These are phyloP conservation scores for Zymoseptoria ardabiliae DNA, from an alignment of 2,329 filamentous ascomycete species.

Conservation along the genomic window DNA sequence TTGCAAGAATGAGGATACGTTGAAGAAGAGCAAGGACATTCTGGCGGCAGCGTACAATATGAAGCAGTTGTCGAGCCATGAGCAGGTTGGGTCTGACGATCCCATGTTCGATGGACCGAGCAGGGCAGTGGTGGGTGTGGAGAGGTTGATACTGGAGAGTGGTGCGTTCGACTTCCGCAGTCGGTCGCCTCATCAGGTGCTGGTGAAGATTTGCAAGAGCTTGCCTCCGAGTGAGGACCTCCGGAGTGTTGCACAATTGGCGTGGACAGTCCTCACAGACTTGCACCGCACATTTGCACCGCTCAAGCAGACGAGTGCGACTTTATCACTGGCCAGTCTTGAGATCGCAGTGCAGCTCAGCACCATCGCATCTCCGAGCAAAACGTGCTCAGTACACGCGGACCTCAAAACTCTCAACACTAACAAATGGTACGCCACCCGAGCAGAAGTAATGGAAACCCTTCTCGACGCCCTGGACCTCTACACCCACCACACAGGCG, in stretches of 20 bases:
- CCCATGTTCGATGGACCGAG: constrained; percentile 72
- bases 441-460: constrained; percentile 58
- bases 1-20: constrained; percentile 95
- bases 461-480: constrained; percentile 86
- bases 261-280: constrained; percentile 79
- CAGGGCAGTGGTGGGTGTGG: constrained; percentile 77
- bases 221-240: constrained; percentile 42
- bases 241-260: constrained; percentile 42
- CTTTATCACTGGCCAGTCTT: constrained; percentile 73
- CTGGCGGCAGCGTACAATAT: constrained; percentile 84
- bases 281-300: constrained; percentile 89
- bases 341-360: constrained; percentile 69
- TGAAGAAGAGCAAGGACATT: constrained; percentile 94
- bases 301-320: constrained; percentile 80
- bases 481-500: constrained; percentile 74
- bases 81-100: constrained; percentile 71
- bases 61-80: constrained; percentile 55
- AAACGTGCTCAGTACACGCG: constrained; percentile 15
- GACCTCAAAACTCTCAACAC: constrained; percentile 40
- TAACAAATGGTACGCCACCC: constrained; percentile 35
- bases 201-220: constrained; percentile 60
- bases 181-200: constrained; percentile 74
- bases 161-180: constrained; percentile 91
- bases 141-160: constrained; percentile 86
- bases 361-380: constrained; percentile 11